These are phyloP conservation scores for Megacollybia platyphylla DNA, from an alignment of 1,284 basidiomycete species.

Conservation along the genomic window DNA sequence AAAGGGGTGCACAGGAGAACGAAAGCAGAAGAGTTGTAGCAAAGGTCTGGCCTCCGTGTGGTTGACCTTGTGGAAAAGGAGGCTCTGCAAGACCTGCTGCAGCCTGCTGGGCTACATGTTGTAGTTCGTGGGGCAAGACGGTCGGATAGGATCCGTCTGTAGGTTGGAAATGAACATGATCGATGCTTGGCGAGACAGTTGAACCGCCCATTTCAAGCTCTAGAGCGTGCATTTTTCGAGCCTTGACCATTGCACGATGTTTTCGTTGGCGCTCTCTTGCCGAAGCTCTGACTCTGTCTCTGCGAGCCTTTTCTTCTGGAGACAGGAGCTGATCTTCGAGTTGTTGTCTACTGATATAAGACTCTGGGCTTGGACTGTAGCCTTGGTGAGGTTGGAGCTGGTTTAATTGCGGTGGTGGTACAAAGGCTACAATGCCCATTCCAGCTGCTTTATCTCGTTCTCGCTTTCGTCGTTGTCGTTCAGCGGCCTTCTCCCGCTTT, in stretches of 20 bases:
- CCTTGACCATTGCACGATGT: conserved; percentile 63
- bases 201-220: conserved; percentile 65
- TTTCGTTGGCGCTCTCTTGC: conserved; percentile 70
- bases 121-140: conserved; percentile 12
- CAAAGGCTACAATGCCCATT: conserved; percentile 24
- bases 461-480: conserved; percentile 66
- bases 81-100: conserved; percentile 20
- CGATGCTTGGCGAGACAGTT: conserved; percentile 37
- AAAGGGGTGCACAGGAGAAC: conserved; percentile 55
- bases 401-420: conserved; percentile 8
- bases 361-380: conserved; percentile 13
- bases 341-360: conserved; percentile 14
- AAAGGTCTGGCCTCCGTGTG: conserved; percentile 52
- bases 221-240: conserved; percentile 65
- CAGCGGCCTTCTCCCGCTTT: conserved; percentile 72
- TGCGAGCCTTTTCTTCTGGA: conserved; percentile 48
- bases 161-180: conserved; percentile 26
- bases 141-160: conserved; percentile 32
- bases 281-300: conserved; percentile 56
- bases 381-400: conserved; percentile 8
- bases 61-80: conserved; percentile 31
- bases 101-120: conserved; percentile 3
- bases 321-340: conserved; percentile 29
- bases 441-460: conserved; percentile 46
- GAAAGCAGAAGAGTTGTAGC: conserved; percentile 59